Evolutionary conservation across 495 filamentous ascomycete genomes (phyloP).

Genomic region (Articulospora tetracladia): DNA sequence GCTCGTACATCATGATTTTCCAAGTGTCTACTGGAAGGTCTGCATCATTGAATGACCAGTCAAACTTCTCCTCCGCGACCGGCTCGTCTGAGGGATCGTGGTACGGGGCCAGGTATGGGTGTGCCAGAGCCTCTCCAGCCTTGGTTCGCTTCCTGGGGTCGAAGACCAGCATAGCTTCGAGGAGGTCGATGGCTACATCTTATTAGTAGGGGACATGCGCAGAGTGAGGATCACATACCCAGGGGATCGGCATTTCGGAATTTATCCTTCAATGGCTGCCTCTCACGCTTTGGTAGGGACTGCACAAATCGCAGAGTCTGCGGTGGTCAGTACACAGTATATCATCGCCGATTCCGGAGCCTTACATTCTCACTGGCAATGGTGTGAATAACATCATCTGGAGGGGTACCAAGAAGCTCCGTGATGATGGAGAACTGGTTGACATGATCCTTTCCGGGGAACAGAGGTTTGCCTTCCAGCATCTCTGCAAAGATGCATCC

Average conservation of each 20-base stretch:
- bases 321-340: conserved; percentile 2
- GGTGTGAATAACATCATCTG: conserved; percentile 96
- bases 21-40: conserved; percentile 98
- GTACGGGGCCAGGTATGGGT: conserved; percentile 93
- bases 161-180: conserved; percentile 97
- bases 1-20: conserved; percentile 98
- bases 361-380: conserved; percentile 95
- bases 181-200: conserved; percentile 75
- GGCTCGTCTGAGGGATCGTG: conserved; percentile 97
- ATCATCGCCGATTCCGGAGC: background rate
- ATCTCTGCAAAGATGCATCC: conserved; percentile 99
- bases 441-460: conserved; percentile 98
- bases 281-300: conserved; percentile 92
- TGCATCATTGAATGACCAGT: conserved; percentile 99
- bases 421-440: conserved; percentile 99
- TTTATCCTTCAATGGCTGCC: conserved; percentile 84
- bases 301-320: conserved; percentile 97
- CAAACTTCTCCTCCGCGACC: conserved; percentile 94
- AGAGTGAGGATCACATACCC: conserved; percentile 48
- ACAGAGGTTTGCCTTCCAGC: conserved; percentile 96
- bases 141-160: conserved; percentile 89
- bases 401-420: conserved; percentile 94
- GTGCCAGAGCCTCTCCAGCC: conserved; percentile 77
- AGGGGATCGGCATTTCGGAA: conserved; percentile 95
- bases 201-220: background rate